Evolutionary conservation across 176 grass and related monocot genomes (phyloP).

Genomic region (Oryza meridionalis): DNA sequence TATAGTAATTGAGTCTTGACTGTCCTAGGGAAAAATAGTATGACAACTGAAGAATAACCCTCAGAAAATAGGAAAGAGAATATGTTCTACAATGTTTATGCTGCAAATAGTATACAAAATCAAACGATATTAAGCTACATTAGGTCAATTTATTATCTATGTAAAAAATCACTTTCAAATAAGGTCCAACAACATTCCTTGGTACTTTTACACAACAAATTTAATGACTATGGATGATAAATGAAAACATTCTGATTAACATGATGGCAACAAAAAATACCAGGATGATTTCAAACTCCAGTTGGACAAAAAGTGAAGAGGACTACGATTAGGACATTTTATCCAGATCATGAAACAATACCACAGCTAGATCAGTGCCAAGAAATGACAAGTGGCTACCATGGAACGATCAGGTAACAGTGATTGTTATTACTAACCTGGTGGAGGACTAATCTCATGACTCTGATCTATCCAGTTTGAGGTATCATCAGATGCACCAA

Average conservation of each 20-base stretch:
- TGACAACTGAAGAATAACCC: background rate
- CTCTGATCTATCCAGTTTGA: conserved; percentile 40
- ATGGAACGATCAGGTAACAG: conserved; percentile 21
- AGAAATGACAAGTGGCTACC: conserved; percentile 8
- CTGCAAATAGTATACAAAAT: background rate
- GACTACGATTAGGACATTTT: conserved; percentile 14
- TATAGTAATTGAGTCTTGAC: background rate
- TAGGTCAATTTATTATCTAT: conserved; percentile 8
- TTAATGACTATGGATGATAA: conserved; percentile 11
- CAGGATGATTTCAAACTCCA: conserved; percentile 19
- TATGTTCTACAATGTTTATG: background rate
- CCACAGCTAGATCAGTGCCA: conserved; percentile 17
- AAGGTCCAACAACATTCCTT: conserved; percentile 3
- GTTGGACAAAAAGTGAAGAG: conserved; percentile 31
- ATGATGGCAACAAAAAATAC: conserved; percentile 2
- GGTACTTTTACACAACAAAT: conserved; percentile 23
- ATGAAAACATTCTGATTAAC: background rate
- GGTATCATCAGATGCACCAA: conserved; percentile 48
- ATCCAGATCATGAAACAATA: conserved; percentile 18
- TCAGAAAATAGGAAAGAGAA: conserved; percentile 3
- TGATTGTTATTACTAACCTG: conserved; percentile 57
- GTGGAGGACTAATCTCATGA: conserved; percentile 48
- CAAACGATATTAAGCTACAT: background rate
- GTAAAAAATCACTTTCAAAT: conserved; percentile 33
- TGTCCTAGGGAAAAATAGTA: background rate